Percentiles rank a stretch among this genome's conserved stretches.
Conservation (phyloP, 2,329 filamentous ascomycete species). For the Monosporascus sp. region DNA sequence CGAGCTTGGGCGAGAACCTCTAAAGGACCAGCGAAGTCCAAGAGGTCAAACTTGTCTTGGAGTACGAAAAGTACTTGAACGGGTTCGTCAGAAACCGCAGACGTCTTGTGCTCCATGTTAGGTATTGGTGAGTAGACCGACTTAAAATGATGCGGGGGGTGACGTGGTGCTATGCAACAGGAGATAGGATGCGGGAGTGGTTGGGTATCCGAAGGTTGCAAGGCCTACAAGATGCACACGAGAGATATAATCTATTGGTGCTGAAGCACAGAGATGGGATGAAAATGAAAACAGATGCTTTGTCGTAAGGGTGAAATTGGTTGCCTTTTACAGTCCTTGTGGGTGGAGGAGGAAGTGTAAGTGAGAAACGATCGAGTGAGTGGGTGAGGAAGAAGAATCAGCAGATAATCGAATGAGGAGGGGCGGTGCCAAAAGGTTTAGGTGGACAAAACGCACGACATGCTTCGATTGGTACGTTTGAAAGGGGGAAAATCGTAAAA, state of each 20-base stretch:
- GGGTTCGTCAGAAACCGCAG: slow-evolving; percentile 55
- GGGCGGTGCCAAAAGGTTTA: background rate
- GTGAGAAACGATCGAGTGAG: background rate
- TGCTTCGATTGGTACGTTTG: background rate
- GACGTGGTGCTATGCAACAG: background rate
- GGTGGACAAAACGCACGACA: background rate
- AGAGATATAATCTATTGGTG: background rate
- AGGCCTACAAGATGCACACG: too few relatives aligned
- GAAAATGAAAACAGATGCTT: background rate
- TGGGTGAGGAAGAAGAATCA: background rate
- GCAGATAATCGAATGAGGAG: background rate
- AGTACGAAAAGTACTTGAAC: slow-evolving; percentile 57
- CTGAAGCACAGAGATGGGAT: background rate
- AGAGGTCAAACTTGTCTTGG: slow-evolving; percentile 54
- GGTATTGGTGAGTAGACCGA: background rate
- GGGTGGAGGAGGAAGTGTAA: background rate
- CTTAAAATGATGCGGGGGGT: background rate
- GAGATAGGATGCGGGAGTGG: background rate
- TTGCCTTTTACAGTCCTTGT: background rate
- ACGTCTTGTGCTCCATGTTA: slow-evolving; percentile 52
- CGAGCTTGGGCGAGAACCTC: slow-evolving; percentile 47
- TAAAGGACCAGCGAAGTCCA: slow-evolving; percentile 53
- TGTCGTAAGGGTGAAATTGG: background rate
- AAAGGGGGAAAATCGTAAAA: background rate
- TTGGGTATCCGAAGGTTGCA: background rate